Percentiles rank a stretch among this genome's conserved stretches.
These are phyloP conservation scores for Goffeauzyma gilvescens DNA, from an alignment of 768 basidiomycete genomes.

Conservation along the genomic window DNA sequence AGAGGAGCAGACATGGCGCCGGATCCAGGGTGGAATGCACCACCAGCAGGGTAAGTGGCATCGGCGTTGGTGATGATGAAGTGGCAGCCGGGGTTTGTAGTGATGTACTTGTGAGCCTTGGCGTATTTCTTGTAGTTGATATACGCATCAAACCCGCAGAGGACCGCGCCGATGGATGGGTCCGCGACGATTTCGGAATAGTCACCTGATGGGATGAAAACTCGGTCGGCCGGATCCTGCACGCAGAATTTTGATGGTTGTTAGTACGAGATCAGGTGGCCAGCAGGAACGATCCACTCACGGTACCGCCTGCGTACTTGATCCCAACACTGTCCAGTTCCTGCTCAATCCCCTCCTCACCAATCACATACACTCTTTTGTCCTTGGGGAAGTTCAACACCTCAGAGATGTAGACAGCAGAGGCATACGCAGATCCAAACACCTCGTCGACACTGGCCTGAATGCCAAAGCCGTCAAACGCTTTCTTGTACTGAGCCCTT, in stretches of 20 bases:
- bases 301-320: conserved; percentile 61
- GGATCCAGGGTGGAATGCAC: conserved; percentile 51
- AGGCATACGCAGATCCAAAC: conserved; percentile 79
- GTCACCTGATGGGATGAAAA: conserved; percentile 49
- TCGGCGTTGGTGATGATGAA: conserved; percentile 89
- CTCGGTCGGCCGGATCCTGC: conserved; percentile 70
- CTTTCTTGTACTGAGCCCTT: conserved; percentile 62
- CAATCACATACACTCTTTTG: conserved; percentile 91
- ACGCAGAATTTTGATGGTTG: no score
- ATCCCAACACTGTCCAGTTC: conserved; percentile 80
- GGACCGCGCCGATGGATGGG: conserved; percentile 65
- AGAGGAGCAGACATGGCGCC: conserved; percentile 71
- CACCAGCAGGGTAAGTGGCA: conserved; percentile 60
- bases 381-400: conserved; percentile 72
- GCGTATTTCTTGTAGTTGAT: conserved; percentile 88
- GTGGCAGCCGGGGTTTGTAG: conserved; percentile 53
- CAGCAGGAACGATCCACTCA: conserved; percentile 34
- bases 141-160: conserved; percentile 74
- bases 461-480: conserved; percentile 78
- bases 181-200: conserved; percentile 45
- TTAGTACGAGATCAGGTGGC: no score
- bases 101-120: conserved; percentile 78
- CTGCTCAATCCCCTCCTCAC: conserved; percentile 76
- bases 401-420: conserved; percentile 67
- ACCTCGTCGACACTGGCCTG: conserved; percentile 78